Evolutionary conservation across 169 alveolate genomes (phyloP), one percentile per base, ranked within the genome.

Genomic region (Perkinsus marinus): DNA sequence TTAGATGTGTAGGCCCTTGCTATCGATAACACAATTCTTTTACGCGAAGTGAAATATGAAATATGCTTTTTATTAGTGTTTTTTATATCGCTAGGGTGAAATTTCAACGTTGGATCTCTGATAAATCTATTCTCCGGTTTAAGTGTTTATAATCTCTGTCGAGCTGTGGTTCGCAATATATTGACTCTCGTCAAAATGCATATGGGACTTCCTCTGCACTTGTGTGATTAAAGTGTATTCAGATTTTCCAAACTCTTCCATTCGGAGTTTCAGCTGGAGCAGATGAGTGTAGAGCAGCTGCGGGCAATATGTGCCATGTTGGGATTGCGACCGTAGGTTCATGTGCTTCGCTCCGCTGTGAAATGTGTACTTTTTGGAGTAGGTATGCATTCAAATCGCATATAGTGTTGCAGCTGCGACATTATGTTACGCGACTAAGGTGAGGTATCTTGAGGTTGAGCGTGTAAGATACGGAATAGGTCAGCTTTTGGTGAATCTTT

Each of bases 221-320:
- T n/a, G n/a, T n/a, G n/a, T n/a, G n/a, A n/a, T n/a, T n/a, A n/a
- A n/a, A n/a, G n/a, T n/a, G n/a, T n/a, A n/a, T 90, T 95, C 92
- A 95, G 95, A 39, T 95, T 97, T 47, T 95, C 98, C 7, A 95
- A 95, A 39, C 92, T 96, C 37, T 95, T 96, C 91, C 96, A 96
- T 91, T 95, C 95, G 43, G 97, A 96, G 68, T 96, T 97, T 89
- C 96, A 95, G 37, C 93, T 96, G 5, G 98, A 96, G 89, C 95
- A 97, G 92, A 94, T 96, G 97, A 95, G 94, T 92, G 90, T 95
- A n/a, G 96, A 96, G 89, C 96, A 98, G 7, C 93, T 97, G 68
- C 39, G 91, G 96, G 97, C 96, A 36, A 96, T 96, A 94, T 96
- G 98, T 90, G 93, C 94, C 90, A 90, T 96, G 34, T 93, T 96